Evolutionary conservation across 192 early-diverging fungal genomes (phyloP), one percentile per base, ranked within the genome.

Genomic region (Thamnidium elegans): DNA sequence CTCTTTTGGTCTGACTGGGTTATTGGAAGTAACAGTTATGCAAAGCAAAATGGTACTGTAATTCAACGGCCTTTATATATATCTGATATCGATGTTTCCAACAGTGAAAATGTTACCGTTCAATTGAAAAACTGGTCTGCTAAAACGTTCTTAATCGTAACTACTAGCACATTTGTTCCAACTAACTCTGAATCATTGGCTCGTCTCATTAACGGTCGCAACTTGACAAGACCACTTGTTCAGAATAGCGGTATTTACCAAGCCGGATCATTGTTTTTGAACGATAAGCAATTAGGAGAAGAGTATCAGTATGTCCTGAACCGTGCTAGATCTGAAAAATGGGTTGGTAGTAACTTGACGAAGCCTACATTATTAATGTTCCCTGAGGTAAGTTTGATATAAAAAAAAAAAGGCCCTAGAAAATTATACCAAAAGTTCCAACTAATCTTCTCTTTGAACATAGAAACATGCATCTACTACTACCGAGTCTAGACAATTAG

Each of bases 221-320:
- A 36, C 20, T 45, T 43, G 13, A 19, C 58, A 13, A 7, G 14
- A 1, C 13, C 58, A 0, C 17, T 9, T 8, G 14, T 59, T 45
- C 19, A 13, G 11, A 21, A 13, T 23, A 14, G 21, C 4, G 19
- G 13, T 19, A 7, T 45, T 44, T 3, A 43, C 10, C 17, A 47
- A 10, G 48, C 43, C 42, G 17, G 19, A 19, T 51, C 71, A 5
- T n/a, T 67, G 3, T 75, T 59, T 50, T 32, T 75, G 3, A 65
- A 66, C 15, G 74, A 75, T 4, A 55, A 76, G 15, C 63, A 68
- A 10, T 43, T 82, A 3, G 71, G 81, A 8, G 81, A 82, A 32
- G 81, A 82, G 31, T 74, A 82, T 46, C 78, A 82, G 43, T 82
- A 82, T 52, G 76, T 82, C 7, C 13, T 82, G 54, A 76, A 82